These are phyloP conservation scores for Magnolia sinica DNA, from an alignment of 164 flowering plant species.

Conservation along the genomic window DNA sequence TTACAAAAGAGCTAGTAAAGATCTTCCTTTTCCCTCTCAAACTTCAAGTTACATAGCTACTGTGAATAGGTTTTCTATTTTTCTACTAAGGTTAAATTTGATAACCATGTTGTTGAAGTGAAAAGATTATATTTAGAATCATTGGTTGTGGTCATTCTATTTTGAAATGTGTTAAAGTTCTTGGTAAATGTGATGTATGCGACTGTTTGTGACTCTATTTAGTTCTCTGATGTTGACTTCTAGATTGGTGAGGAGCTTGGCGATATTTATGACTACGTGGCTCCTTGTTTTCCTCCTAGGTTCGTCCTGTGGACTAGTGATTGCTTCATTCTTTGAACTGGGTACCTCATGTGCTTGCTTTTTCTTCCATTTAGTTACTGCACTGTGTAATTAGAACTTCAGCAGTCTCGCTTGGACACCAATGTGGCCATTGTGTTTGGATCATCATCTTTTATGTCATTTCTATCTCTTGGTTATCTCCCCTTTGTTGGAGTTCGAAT, in stretches of 20 bases:
- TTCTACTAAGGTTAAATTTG: background rate
- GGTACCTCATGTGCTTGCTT: background rate
- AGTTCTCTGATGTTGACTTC: constrained; percentile 7
- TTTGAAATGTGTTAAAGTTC: background rate
- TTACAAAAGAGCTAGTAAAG: background rate
- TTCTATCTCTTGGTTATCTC: background rate
- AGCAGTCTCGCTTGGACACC: background rate
- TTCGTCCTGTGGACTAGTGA: constrained; percentile 23
- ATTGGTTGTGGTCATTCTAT: background rate
- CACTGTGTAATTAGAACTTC: background rate
- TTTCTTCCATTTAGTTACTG: background rate
- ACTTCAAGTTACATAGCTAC: background rate
- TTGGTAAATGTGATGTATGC: background rate
- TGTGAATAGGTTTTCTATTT: background rate
- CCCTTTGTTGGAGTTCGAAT: background rate
- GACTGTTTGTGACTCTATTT: background rate
- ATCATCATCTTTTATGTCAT: background rate
- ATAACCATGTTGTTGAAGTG: background rate
- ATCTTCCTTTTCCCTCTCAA: background rate
- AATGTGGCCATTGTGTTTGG: background rate
- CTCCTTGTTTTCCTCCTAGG: constrained; percentile 99
- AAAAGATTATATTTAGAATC: no score
- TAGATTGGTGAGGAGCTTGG: constrained; percentile 98
- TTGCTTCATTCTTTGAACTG: background rate
- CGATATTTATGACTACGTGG: constrained; percentile 92